Conservation (phyloP, 169 alveolate genomes). For the Plasmodium fragile region DNA sequence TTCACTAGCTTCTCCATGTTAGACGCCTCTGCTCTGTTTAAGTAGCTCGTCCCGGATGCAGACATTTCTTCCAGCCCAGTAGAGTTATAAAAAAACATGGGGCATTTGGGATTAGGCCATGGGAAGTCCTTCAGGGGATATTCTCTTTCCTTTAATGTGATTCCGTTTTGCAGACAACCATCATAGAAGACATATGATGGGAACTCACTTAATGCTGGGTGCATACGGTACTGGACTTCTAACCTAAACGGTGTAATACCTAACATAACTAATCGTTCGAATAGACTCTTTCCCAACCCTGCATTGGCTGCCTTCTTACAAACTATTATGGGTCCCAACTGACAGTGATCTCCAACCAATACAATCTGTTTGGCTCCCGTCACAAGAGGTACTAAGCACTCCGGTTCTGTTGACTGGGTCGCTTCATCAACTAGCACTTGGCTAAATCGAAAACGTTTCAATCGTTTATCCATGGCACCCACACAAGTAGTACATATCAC, state of each 20-base stretch:
- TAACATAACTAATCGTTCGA: slow-evolving; percentile 88
- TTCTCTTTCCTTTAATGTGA: slow-evolving; percentile 91
- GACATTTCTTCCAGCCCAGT: slow-evolving; percentile 88
- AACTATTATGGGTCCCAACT: slow-evolving; percentile 96
- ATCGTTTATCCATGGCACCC: slow-evolving; percentile 95
- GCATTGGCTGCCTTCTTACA: slow-evolving; percentile 92
- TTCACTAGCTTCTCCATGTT: slow-evolving; percentile 81
- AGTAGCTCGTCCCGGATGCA: slow-evolving; percentile 84
- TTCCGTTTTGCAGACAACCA: slow-evolving; percentile 95
- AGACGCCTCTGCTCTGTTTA: slow-evolving; percentile 84
- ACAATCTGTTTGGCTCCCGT: slow-evolving; percentile 93
- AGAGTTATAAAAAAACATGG: slow-evolving; percentile 87
- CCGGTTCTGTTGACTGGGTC: slow-evolving; percentile 95
- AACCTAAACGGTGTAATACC: slow-evolving; percentile 87
- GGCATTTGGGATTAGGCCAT: slow-evolving; percentile 91
- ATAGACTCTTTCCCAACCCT: slow-evolving; percentile 91
- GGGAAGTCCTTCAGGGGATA: slow-evolving; percentile 82
- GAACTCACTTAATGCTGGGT: slow-evolving; percentile 94
- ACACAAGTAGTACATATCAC: slow-evolving; percentile 91
- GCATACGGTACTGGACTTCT: slow-evolving; percentile 97
- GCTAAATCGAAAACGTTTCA: slow-evolving; percentile 90
- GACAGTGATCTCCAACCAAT: slow-evolving; percentile 96
- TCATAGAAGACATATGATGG: slow-evolving; percentile 96
- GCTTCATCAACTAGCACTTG: slow-evolving; percentile 97
- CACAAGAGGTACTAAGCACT: slow-evolving; percentile 93